These are phyloP conservation scores for Entomortierella lignicola DNA, from an alignment of 192 early-diverging fungal genomes.

Conservation along the genomic window DNA sequence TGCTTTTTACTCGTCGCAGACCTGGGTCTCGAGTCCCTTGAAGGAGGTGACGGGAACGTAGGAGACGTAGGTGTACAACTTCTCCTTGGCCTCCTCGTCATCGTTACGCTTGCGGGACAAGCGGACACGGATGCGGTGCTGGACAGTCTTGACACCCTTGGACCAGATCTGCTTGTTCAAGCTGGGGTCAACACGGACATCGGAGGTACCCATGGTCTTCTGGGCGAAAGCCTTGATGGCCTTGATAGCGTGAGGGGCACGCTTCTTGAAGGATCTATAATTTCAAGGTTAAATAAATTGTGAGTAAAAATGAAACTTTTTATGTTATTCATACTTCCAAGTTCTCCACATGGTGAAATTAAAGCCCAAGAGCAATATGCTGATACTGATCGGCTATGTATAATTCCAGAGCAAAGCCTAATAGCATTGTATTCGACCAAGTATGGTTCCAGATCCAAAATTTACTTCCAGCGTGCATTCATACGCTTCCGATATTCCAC, in stretches of 20 bases:
- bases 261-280: constrained; percentile 93
- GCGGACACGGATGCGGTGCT: constrained; percentile 96
- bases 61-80: constrained; percentile 96
- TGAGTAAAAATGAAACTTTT: too few relatives aligned
- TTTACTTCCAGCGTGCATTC: too few relatives aligned
- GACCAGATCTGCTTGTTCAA: constrained; percentile 98
- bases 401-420: too few relatives aligned
- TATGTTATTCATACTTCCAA: too few relatives aligned
- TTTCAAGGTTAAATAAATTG: background rate
- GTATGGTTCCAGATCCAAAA: too few relatives aligned
- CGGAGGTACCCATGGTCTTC: constrained; percentile 94
- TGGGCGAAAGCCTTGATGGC: constrained; percentile 90
- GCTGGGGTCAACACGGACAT: constrained; percentile 95
- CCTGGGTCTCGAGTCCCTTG: constrained; percentile 87
- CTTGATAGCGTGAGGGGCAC: constrained; percentile 96
- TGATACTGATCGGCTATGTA: too few relatives aligned
- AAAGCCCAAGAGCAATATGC: too few relatives aligned
- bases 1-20: constrained; percentile 67
- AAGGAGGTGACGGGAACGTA: constrained; percentile 88
- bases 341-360: too few relatives aligned
- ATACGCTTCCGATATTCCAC: too few relatives aligned
- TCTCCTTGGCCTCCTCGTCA: constrained; percentile 95
- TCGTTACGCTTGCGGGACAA: constrained; percentile 97
- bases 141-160: constrained; percentile 92
- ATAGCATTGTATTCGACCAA: too few relatives aligned